A percentile compares a stretch with the other conserved stretches of the same genome.
phyloP scores from a whole-genome alignment of 139 green algal species.

The Chlorella sp. region DNA sequence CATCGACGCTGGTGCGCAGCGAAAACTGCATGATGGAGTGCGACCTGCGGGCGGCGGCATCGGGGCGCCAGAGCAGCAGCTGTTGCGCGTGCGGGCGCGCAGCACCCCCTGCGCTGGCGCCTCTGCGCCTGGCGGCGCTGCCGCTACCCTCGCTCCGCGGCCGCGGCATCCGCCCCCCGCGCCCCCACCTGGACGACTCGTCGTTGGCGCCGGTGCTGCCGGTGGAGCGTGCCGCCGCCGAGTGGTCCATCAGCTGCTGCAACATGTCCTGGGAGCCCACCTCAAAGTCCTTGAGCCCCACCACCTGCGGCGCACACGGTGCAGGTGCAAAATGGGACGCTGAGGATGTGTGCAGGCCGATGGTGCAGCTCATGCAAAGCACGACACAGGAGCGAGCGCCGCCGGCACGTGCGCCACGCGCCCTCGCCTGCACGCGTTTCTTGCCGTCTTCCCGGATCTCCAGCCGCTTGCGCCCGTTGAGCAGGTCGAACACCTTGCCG shows the following conservation, averaged over 20 bases:
- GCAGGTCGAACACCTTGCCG: conserved; percentile 96
- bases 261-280: conserved; percentile 40
- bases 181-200: conserved; percentile 76
- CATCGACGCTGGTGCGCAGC: conserved; percentile 26
- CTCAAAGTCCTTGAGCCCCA: conserved; percentile 79
- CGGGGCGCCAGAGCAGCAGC: background rate
- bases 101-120: too few species aligned
- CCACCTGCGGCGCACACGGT: too few species aligned
- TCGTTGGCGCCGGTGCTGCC: conserved; percentile 95
- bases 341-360: background rate
- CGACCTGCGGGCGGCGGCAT: conserved; percentile 54
- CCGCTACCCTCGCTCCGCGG: too few species aligned
- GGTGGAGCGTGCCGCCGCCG: conserved; percentile 71
- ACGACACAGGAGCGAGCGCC: background rate
- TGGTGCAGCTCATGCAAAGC: background rate
- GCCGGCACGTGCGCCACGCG: conserved; percentile 39
- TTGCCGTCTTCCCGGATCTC: conserved; percentile 93
- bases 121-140: too few species aligned
- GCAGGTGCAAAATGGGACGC: conserved; percentile 44
- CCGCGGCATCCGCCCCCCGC: too few species aligned
- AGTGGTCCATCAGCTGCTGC: conserved; percentile 80
- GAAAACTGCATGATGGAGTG: conserved; percentile 90
- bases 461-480: conserved; percentile 90
- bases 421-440: conserved; percentile 79
- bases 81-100: too few species aligned